Base-by-base conservation (phyloP, 140 eudicot species). In the Stevia rebaudiana region DNA sequence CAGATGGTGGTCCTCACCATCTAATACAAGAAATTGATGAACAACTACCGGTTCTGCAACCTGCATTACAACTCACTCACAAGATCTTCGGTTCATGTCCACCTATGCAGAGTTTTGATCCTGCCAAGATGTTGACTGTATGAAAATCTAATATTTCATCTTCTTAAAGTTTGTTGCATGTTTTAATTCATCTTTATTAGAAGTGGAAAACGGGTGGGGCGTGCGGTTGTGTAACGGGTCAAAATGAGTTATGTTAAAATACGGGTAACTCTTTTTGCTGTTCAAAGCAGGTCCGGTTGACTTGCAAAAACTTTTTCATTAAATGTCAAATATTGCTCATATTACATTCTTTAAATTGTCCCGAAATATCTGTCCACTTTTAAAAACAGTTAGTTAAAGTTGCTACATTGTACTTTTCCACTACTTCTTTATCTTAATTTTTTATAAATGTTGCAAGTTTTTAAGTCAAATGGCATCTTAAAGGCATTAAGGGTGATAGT, bases 101-200 rank as follows among this genome's bases (percentile, higher is more conserved):
- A 15, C 98, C 98, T 41, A 83, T 92, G 98, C 95, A 78, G 68
- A 90, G 95, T 61, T 92, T 92, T 68, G 98, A 92, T 73, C 94
- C 89, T 46, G 89, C 98, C 41, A 92, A 88, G 74, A 83, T 92
- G 94, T 90, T 92, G 30, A 87, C 96, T 17, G 98, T 87, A 81
- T 50, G 83, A 46, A 49, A 6, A 18, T 55, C 48, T 67, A 43
- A 33, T 33, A 19, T 40, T 59, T 16, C 18, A 36, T 21, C 24
- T 67, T 16, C 58, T 49, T 73, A 3, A 31, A 39, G 11, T 47
- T 36, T 41, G 15, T 64, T n/a, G 50, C 22, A 39, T 72, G 42
- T 39, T 74, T 40, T n/a, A 6, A 40, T 63, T 23, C 50, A 49
- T 13, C 8, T 42, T 16, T 62, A 28, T 46, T 10, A 36, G 33